Base-by-base conservation (phyloP, 768 basidiomycete genomes). In the Hygrocybe punicea region DNA sequence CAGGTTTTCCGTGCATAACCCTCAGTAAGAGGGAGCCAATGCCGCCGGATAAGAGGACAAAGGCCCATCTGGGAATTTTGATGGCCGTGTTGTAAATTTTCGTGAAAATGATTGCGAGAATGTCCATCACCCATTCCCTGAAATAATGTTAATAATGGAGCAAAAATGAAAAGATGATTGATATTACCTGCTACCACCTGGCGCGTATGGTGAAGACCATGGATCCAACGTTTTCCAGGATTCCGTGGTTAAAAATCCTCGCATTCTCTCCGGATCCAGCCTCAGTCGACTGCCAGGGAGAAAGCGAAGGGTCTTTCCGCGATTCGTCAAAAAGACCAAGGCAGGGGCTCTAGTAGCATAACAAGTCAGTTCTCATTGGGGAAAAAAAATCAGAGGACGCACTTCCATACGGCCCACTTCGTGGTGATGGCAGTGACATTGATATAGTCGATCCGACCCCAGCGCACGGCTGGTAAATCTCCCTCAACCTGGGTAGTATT, bases 331-430 rank as follows among this genome's bases (percentile, higher is more conserved):
- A 17, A 94, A 72, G 25, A 94, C 84, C 24, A 94, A 70, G 57
- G 81, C 81, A 0, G 93, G 93, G 3, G 89, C 90, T 63, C 93
- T 94, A 59, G 50, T 56, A 17, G 23, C 33, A 37, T 37, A 25
- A 33, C 51, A 14, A 19, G 24, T 14, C 53, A 44, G 55, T 48
- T 7, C 17, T 5, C 14, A 35, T 60, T 25, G 56, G 55, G 19
- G 14, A 9, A 44, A 23, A n/a, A 51, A 33, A 46, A 13, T 9
- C 50, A 57, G 0, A 60, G 39, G 37, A 80, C 84, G 58, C 67
- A 93, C 93, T 82, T 81, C 90, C 91, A 94, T 48, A 95, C 69
- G 35, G 69, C 76, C 93, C 93, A 96, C 66, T 87, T 88, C 2
- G 91, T 92, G 56, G 92, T 94, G 56, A 93, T 70, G 53, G 78